Conservation (phyloP, 73 alveolate genomes). For the Tetrahymena malaccensis region DNA sequence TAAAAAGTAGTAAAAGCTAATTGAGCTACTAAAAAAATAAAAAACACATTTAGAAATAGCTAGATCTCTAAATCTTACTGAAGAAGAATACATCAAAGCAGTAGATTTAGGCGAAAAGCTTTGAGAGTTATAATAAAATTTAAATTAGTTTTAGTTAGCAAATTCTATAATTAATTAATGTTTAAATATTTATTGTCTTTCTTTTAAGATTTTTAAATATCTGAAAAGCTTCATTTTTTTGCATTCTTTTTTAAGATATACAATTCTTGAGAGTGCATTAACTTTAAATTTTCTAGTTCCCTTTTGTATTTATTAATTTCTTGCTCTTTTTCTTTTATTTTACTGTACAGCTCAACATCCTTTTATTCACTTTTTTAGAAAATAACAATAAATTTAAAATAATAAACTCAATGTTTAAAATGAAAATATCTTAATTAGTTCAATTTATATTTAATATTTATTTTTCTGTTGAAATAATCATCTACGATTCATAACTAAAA, state of each 20-base stretch:
- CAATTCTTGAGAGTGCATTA: background rate
- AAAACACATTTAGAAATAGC: background rate
- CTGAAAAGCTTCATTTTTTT: background rate
- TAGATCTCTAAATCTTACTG: background rate
- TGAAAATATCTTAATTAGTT: no score
- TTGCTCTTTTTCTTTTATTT: background rate
- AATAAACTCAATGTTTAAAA: no score
- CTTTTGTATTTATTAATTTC: background rate
- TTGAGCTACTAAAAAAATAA: background rate
- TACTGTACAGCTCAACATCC: background rate
- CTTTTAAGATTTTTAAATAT: no score
- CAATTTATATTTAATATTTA: no score
- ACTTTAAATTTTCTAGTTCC: background rate
- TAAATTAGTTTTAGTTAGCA: background rate
- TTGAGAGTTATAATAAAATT: background rate
- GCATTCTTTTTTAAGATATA: background rate
- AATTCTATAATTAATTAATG: no score
- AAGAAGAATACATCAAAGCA: background rate
- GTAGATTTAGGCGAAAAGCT: background rate
- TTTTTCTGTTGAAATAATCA: no score
- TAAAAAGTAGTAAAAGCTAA: background rate
- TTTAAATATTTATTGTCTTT: no score
- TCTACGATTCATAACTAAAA: no score
- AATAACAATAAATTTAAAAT: background rate
- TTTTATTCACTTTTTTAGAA: background rate